phyloP scores from a whole-genome alignment of 2,329 filamentous ascomycete genomes.

The Trichoderma simmonsii region DNA sequence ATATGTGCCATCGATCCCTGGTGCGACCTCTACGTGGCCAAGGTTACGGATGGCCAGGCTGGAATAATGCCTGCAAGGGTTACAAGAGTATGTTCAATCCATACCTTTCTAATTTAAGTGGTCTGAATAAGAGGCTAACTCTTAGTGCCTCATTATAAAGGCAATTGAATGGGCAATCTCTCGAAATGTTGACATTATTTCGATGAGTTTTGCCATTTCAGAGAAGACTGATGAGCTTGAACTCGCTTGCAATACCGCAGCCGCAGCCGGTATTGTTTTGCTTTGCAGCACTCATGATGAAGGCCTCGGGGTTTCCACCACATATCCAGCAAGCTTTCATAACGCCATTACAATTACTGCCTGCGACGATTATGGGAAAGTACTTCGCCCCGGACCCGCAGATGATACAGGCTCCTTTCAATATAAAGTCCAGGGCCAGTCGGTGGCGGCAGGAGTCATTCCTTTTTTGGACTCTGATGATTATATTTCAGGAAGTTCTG shows the following conservation, averaged over 20 bases:
- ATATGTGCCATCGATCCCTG: not conserved
- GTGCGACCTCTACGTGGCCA: slow-evolving; percentile 3
- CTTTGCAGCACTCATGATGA: not conserved
- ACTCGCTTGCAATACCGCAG: not conserved
- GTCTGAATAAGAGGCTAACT: too few species aligned
- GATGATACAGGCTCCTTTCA: not conserved
- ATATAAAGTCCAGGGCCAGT: not conserved
- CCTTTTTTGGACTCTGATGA: not conserved
- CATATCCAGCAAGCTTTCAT: not conserved
- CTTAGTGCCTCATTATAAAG: not conserved
- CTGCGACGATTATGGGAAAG: not conserved
- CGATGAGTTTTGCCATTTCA: not conserved
- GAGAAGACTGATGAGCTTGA: not conserved
- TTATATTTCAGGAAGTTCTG: not conserved
- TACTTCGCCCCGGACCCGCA: not conserved
- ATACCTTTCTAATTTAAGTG: too few species aligned
- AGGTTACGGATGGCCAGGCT: not conserved
- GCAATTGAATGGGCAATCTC: not conserved
- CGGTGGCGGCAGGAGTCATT: not conserved
- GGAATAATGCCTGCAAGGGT: not conserved
- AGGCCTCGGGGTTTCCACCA: not conserved
- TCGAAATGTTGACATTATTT: not conserved
- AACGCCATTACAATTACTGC: not conserved
- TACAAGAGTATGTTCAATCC: not conserved
- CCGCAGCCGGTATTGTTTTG: not conserved